Evolutionary conservation across 2,329 filamentous ascomycete genomes (phyloP), one percentile per base, ranked within the genome.

Genomic region (Aspergillus pseudonomiae): DNA sequence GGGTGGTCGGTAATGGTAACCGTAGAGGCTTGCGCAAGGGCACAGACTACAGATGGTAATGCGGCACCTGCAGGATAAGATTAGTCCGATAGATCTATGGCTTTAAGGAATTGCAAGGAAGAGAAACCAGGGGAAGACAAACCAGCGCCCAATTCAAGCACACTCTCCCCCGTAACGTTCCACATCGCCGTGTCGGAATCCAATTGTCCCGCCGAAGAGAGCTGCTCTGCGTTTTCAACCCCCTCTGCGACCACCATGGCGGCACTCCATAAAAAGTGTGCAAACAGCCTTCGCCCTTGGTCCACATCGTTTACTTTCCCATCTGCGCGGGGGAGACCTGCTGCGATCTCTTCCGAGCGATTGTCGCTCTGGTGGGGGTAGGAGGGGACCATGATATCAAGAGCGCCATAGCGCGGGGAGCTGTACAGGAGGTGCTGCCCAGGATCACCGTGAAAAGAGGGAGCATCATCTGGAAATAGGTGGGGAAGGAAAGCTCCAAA

Each of bases 81-180:
- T 50, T 4, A 57, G 16, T 11, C 14, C 19, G 5, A 36, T 26
- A 10, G 4, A 7, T 52, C 19, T 16, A 32, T 2, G 21, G 36
- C 24, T 26, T 36, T 0, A 24, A 24, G 50, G 53, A 28, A 24
- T 24, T 26, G 41, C 0, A 24, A 24, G 50, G 53, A 28, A 24
- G 59, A 59, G 24, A 30, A 64, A 60, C 19, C 2, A 19, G 26
- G 24, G 28, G 39, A 48, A 41, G 46, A 63, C 45, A 48, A 61
- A 88, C 86, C 86, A 81, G 86, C 85, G 61, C 86, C 87, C 57
- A 89, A 71, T 72, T 89, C 87, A 57, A 89, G 71, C 10, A 88
- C 83, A 28, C 65, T 81, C 67, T 86, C 78, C 3, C 81, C 83
- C 57, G 78, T 71, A 0, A 87, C 81, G 67, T 65, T 72, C 80